Conservation (phyloP, 805 yeast genomes). For the Lipomyces sp. region DNA sequence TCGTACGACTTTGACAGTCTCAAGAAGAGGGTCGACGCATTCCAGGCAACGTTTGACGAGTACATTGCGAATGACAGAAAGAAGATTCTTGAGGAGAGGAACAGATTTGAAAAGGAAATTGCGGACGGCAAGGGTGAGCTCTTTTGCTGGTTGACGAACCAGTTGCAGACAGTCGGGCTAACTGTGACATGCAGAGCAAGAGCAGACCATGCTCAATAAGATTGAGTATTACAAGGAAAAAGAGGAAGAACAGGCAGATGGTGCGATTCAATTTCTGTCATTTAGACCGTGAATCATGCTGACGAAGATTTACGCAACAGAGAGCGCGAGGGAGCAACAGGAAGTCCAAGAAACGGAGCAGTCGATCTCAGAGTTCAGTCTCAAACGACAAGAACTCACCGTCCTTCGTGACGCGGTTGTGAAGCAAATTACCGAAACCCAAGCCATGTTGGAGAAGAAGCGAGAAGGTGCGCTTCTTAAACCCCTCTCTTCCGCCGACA, state of each 20-base stretch:
- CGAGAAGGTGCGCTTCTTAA: constrained; percentile 35
- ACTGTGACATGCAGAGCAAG: constrained; percentile 20
- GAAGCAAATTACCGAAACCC: constrained; percentile 38
- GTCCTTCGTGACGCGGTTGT: constrained; percentile 27
- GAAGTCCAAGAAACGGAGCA: constrained; percentile 33
- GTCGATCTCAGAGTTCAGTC: constrained; percentile 31
- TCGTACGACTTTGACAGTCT: constrained; percentile 38
- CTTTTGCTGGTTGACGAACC: neutral
- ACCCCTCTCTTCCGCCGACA: too few relatives aligned
- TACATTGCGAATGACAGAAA: constrained; percentile 39
- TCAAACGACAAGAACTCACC: constrained; percentile 31
- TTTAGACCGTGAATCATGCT: neutral
- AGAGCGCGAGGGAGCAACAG: constrained; percentile 30
- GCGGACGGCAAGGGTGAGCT: constrained; percentile 27
- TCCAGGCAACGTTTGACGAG: constrained; percentile 42
- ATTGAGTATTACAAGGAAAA: constrained; percentile 32
- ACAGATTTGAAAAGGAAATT: constrained; percentile 25
- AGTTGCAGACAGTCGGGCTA: neutral
- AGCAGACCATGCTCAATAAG: constrained; percentile 36
- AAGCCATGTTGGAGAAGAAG: constrained; percentile 35
- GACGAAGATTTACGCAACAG: constrained; percentile 1
- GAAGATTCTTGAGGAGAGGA: constrained; percentile 27
- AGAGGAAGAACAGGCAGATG: constrained; percentile 26
- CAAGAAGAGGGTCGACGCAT: constrained; percentile 41
- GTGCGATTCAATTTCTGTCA: neutral